phyloP scores from a whole-genome alignment of 305 asterid species.

The Fraxinus platypoda region DNA sequence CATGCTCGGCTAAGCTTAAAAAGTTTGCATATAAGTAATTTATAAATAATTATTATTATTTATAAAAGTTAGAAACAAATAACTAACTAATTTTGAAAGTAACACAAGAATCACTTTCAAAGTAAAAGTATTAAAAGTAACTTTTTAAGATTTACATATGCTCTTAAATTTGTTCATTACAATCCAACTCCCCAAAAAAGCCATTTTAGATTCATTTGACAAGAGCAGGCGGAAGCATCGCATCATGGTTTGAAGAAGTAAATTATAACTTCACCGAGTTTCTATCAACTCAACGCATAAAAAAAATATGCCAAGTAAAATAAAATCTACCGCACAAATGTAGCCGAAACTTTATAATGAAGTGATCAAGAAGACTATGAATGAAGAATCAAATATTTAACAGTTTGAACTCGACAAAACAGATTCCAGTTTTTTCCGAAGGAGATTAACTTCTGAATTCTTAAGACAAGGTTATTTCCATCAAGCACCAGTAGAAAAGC shows the following conservation, averaged over 20 bases:
- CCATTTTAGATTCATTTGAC: not conserved
- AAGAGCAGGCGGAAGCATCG: not conserved
- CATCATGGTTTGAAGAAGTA: not conserved
- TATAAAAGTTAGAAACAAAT: not conserved
- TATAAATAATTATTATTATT: not conserved
- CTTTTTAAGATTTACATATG: not conserved
- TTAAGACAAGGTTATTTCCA: not conserved
- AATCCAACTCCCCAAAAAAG: not conserved
- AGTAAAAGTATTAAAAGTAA: not conserved
- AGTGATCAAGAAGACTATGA: conserved; percentile 13
- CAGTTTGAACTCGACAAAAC: conserved; percentile 27
- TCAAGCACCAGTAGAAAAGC: conserved; percentile 16
- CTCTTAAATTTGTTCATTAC: not conserved
- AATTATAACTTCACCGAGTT: not conserved
- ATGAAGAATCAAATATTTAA: conserved; percentile 13
- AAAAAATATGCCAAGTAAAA: conserved; percentile 3
- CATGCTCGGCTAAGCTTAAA: not conserved
- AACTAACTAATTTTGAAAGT: not conserved
- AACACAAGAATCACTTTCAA: not conserved
- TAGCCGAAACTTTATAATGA: conserved; percentile 12
- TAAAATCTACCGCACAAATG: conserved; percentile 7
- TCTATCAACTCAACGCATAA: not conserved
- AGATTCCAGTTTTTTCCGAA: conserved; percentile 15
- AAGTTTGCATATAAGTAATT: not conserved
- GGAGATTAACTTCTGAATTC: conserved; percentile 23